A percentile compares a stretch with the other conserved stretches of the same genome.
Evolutionary conservation across 2,329 filamentous ascomycete species (phyloP).

Genomic region (Pseudogymnoascus sp.): DNA sequence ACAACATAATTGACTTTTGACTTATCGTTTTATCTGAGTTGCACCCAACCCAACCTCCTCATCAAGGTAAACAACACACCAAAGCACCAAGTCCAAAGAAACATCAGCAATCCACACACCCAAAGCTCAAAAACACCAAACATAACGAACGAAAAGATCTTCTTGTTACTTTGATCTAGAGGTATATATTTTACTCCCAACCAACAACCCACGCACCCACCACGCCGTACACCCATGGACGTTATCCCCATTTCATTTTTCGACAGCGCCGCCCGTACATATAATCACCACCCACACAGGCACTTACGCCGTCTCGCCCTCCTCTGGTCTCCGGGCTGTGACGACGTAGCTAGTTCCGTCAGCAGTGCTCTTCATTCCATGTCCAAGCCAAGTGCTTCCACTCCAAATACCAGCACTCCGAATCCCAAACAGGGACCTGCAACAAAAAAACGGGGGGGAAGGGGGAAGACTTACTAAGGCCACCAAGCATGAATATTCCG

Average conservation of each 20-base stretch:
- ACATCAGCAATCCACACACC: too few relatives aligned
- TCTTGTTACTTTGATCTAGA: not conserved
- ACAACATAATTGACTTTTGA: too few relatives aligned
- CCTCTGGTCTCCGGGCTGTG: not conserved
- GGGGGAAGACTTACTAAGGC: constrained; percentile 12
- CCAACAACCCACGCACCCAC: not conserved
- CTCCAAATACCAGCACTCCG: too few relatives aligned
- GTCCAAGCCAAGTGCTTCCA: not conserved
- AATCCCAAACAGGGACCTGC: not conserved
- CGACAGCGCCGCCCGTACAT: not conserved
- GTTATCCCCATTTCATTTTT: not conserved
- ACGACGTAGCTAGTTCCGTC: not conserved
- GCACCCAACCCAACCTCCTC: too few relatives aligned
- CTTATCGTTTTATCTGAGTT: too few relatives aligned
- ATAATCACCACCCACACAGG: not conserved
- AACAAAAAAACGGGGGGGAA: too few relatives aligned
- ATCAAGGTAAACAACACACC: not conserved
- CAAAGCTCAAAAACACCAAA: too few relatives aligned
- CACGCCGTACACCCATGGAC: not conserved
- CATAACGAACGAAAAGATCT: not conserved
- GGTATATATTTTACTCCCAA: not conserved
- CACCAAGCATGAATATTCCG: constrained; percentile 14
- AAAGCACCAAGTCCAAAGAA: too few relatives aligned
- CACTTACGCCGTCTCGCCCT: not conserved
- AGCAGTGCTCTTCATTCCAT: not conserved